phyloP scores from a whole-genome alignment of 1,284 basidiomycete species.

The Flammula alnicola region DNA sequence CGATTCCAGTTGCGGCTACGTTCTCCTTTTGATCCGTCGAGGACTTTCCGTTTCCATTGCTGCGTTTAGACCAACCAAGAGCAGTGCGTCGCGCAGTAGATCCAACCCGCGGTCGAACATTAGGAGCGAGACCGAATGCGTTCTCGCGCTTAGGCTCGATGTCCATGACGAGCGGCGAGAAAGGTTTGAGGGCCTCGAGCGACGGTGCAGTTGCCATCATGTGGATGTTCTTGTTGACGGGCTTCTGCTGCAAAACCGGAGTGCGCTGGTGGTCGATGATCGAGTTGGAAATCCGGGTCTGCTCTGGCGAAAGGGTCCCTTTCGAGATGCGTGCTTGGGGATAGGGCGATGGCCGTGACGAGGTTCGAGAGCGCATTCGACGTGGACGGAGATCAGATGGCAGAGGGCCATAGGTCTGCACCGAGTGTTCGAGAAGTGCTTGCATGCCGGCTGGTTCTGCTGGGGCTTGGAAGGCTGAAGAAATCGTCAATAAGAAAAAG shows the following conservation, averaged over 20 bases:
- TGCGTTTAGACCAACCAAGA: conserved; percentile 67
- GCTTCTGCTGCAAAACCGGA: conserved; percentile 31
- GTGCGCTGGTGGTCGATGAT: conserved; percentile 13
- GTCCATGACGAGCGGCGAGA: conserved; percentile 42
- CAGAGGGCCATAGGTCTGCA: conserved; percentile 69
- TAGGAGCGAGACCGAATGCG: conserved; percentile 42
- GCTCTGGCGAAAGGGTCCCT: conserved; percentile 47
- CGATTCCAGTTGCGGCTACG: conserved; percentile 41
- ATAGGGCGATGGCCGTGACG: conserved; percentile 75
- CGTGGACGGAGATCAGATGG: conserved; percentile 67
- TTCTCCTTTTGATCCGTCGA: conserved; percentile 60
- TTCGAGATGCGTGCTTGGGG: conserved; percentile 52
- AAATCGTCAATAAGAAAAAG: background rate
- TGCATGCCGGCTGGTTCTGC: conserved; percentile 66
- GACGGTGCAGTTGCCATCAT: conserved; percentile 39
- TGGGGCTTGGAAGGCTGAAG: conserved; percentile 72
- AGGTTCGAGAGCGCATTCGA: conserved; percentile 65
- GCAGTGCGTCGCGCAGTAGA: conserved; percentile 59
- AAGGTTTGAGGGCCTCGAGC: conserved; percentile 44
- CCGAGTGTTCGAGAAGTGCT: conserved; percentile 72
- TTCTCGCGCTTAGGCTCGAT: conserved; percentile 40
- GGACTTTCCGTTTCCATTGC: conserved; percentile 29
- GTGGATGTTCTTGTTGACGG: conserved; percentile 42
- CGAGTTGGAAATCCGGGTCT: conserved; percentile 26
- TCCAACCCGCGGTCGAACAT: conserved; percentile 53